Percentiles rank a stretch among this genome's conserved stretches.
Conservation (phyloP, 805 yeast species). For the Candida chauliodis region DNA sequence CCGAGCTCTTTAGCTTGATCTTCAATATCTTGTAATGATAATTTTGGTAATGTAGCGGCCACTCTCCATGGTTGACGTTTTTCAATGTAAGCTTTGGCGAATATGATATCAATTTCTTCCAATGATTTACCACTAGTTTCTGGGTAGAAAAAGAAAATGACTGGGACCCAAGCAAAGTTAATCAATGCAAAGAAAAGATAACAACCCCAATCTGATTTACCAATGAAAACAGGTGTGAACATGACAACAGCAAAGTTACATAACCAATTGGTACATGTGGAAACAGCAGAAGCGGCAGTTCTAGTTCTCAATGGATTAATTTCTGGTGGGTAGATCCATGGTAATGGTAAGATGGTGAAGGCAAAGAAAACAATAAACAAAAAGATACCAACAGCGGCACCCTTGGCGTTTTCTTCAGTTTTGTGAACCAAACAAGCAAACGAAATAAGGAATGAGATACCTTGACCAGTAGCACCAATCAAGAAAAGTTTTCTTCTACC, state of each 20-base stretch:
- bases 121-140: constrained; percentile 44
- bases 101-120: constrained; percentile 54
- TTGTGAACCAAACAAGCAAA: constrained; percentile 36
- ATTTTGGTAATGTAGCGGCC: constrained; percentile 59
- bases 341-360: constrained; percentile 41
- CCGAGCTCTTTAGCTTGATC: constrained; percentile 59
- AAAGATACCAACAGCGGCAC: constrained; percentile 46
- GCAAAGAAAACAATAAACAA: constrained; percentile 43
- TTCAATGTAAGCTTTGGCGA: constrained; percentile 59
- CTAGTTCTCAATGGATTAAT: constrained; percentile 46
- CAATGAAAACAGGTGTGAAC: constrained; percentile 43
- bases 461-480: constrained; percentile 43
- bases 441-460: constrained; percentile 35
- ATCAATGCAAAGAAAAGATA: constrained; percentile 40
- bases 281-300: constrained; percentile 41
- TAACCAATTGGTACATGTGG: constrained; percentile 46
- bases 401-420: constrained; percentile 34
- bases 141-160: constrained; percentile 43
- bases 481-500: constrained; percentile 46
- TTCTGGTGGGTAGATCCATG: constrained; percentile 48
- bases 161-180: constrained; percentile 36
- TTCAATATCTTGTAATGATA: constrained; percentile 55
- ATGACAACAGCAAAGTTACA: constrained; percentile 43
- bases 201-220: constrained; percentile 35
- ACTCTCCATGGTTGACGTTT: constrained; percentile 58